Percentiles rank a stretch among this genome's conserved stretches.
Conservation (phyloP, 306 rosid genomes). For the Castanea mollissima region DNA sequence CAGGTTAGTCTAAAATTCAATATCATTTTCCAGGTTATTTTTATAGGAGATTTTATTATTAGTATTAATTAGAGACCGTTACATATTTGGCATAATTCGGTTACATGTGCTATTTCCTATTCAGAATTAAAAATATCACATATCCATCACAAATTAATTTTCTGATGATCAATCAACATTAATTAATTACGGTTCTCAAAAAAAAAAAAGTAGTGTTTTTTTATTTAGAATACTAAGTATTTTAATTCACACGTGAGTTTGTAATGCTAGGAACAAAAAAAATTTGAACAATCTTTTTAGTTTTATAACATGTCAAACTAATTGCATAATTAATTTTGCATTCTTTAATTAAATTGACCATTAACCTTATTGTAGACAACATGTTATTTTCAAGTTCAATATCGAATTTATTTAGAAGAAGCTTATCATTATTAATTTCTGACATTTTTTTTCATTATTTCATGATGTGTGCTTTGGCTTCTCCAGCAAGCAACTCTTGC, state of each 20-base stretch:
- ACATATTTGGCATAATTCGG: neutral
- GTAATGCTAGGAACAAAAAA: no score
- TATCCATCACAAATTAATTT: neutral
- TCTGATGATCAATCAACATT: neutral
- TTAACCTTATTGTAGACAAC: neutral
- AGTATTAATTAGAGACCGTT: no score
- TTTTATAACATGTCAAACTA: no score
- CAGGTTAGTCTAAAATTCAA: no score
- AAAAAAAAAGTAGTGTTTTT: no score
- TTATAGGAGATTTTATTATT: no score
- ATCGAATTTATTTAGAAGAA: neutral
- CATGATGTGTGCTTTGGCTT: neutral
- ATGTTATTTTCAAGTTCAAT: neutral
- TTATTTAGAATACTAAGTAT: no score
- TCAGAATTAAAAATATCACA: neutral
- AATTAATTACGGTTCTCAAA: neutral
- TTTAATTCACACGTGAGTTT: no score
- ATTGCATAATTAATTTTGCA: no score
- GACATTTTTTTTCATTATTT: neutral
- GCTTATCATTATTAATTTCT: neutral
- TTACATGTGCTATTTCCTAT: neutral
- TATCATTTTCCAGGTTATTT: neutral
- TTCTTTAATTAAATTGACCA: neutral
- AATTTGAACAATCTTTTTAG: no score
- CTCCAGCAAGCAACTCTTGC: neutral